Conservation (phyloP, 306 rosid genomes). For the Inga laurina region DNA sequence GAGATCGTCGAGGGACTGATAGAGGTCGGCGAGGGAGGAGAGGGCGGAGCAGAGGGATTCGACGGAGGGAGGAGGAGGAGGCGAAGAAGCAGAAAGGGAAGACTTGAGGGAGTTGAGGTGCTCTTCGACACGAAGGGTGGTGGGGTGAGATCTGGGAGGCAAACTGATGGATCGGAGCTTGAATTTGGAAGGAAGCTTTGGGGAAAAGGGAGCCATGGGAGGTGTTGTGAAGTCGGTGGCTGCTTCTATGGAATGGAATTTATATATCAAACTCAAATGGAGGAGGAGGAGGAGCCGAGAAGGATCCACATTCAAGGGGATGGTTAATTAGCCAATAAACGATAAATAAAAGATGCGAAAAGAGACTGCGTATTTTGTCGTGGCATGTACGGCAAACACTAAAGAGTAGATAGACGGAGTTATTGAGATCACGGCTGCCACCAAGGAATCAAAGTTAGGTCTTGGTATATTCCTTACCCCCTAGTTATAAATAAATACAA, state of each 20-base stretch:
- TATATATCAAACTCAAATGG: background rate
- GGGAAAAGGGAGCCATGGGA: conserved; percentile 46
- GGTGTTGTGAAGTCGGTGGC: background rate
- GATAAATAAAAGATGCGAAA: no score
- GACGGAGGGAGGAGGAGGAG: conserved; percentile 35
- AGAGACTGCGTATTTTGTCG: no score
- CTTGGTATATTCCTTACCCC: no score
- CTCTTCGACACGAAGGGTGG: conserved; percentile 52
- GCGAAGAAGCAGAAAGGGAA: conserved; percentile 42
- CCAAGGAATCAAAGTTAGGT: background rate
- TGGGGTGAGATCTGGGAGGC: conserved; percentile 79
- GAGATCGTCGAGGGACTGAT: conserved; percentile 51
- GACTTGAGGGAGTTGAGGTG: conserved; percentile 59
- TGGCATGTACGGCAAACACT: no score
- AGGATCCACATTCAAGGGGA: conserved; percentile 25
- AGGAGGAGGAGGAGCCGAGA: background rate
- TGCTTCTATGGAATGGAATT: background rate
- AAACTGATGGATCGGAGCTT: conserved; percentile 62
- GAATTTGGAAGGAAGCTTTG: conserved; percentile 41
- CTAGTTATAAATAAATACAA: no score
- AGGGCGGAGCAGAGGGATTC: conserved; percentile 44
- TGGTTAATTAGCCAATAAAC: conserved; percentile 17
- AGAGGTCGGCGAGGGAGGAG: conserved; percentile 49
- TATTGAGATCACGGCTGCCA: conserved; percentile 50
- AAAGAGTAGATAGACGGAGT: background rate